Base-by-base conservation (phyloP, 2,329 filamentous ascomycete genomes). In the Microcyclospora pomicola region DNA sequence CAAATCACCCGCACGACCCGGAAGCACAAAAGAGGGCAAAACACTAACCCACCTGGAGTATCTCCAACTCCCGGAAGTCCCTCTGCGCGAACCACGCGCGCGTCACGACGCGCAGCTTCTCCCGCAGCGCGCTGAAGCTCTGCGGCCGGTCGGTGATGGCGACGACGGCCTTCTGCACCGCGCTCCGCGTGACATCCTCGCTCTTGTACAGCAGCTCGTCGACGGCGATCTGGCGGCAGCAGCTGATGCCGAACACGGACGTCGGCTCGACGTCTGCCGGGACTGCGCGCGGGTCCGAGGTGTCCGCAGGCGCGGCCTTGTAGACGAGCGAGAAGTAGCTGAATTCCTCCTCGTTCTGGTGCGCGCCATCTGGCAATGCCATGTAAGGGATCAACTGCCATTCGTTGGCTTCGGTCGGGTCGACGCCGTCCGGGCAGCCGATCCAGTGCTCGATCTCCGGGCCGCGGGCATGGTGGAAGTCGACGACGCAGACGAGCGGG, bases 161-260 rank as follows among this genome's bases (percentile, higher is more conserved):
- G 33, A 98, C 88, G 3, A 98, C 86, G 11, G 88, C 91, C 66
- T 98, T 98, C 59, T 98, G 91, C 31, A 98, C 91, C 1, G 91
- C 95, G 42, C 85, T 94, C 44, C 91, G 74, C n/a, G 91, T 98
- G 36, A 98, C 91, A 41, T 96, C 88, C 36, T 81, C 68, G 0
- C 86, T 82, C 19, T 84, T 75, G 55, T 83, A 77, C 48, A 85
- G 72, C 45, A 98, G 69, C 51, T 78, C 69, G 11, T 76, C 75
- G 12, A 86, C 73, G 54, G 93, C 83, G 53, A 98, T 73, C 64
- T 96, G 91, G 42, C 88, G 75, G 12, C 88, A 94, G 60, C 91
- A 98, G 13, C 86, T 82, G 55, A 98, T 95, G 44, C 91, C 91
- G 57, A 98, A 98, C 15, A 98, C 24, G 77, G 75, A 49, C 11